Evolutionary conservation across 768 basidiomycete species (phyloP).

Genomic region (Arthromyces matolae): DNA sequence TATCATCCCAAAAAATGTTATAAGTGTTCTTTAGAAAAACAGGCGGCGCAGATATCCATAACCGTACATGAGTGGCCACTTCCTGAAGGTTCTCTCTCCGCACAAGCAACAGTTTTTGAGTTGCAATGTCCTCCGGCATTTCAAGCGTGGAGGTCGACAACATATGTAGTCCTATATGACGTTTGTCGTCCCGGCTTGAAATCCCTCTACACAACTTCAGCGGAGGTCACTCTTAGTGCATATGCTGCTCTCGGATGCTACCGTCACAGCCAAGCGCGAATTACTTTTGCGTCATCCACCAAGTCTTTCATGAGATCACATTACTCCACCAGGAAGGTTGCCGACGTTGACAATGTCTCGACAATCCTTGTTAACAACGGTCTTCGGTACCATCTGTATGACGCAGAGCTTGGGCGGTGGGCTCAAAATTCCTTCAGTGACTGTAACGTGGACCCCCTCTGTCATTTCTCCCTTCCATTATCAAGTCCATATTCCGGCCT

Average conservation of each 20-base stretch:
- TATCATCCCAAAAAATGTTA: conserved; percentile 19
- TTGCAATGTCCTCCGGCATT: conserved; percentile 35
- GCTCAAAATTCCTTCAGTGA: conserved; percentile 12
- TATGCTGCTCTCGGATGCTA: conserved; percentile 4
- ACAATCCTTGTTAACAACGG: conserved; percentile 28
- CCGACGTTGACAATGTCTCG: conserved; percentile 7
- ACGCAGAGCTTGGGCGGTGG: conserved; percentile 15
- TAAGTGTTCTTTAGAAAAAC: conserved; percentile 26
- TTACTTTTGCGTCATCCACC: conserved; percentile 33
- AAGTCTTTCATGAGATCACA: conserved; percentile 32
- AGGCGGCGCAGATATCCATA: conserved; percentile 21
- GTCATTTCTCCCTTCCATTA: conserved; percentile 27
- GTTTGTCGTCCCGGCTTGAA: conserved; percentile 21
- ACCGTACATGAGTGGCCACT: conserved; percentile 50
- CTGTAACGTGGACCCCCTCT: conserved; percentile 17
- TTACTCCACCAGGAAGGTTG: conserved; percentile 20
- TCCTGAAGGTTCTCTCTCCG: conserved; percentile 21
- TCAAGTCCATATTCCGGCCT: conserved; percentile 29
- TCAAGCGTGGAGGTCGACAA: conserved; percentile 40
- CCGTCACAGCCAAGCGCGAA: conserved; percentile 14
- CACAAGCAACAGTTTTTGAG: conserved; percentile 39
- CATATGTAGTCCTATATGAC: conserved; percentile 35
- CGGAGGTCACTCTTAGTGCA: background rate
- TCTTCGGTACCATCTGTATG: conserved; percentile 28
- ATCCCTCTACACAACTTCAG: background rate